phyloP scores from a whole-genome alignment of 441 rosid genomes.

The Pelargonium cotyledonis region DNA sequence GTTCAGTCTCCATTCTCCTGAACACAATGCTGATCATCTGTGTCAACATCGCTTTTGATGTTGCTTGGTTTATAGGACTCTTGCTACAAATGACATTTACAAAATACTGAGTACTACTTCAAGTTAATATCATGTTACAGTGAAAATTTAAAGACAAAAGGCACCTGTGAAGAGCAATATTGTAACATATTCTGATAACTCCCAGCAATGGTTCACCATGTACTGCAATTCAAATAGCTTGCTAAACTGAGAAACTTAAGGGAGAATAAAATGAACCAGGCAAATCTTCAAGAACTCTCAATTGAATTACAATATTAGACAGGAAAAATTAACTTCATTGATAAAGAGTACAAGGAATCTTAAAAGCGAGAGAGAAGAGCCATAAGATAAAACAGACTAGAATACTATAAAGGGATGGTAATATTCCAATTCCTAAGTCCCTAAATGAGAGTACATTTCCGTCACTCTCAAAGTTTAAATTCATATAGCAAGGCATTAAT shows the following conservation, averaged over 20 bases:
- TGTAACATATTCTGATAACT: constrained; percentile 94
- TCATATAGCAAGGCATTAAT: neutral
- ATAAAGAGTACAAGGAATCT: neutral
- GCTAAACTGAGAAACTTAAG: neutral
- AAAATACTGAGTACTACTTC: constrained; percentile 28
- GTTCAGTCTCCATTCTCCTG: constrained; percentile 95
- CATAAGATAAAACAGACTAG: neutral
- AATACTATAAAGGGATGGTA: neutral
- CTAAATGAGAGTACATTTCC: neutral
- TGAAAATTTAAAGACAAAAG: constrained; percentile 17
- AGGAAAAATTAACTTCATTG: neutral
- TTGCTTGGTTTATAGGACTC: constrained; percentile 97
- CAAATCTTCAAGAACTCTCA: neutral
- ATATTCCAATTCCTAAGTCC: neutral
- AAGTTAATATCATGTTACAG: constrained; percentile 15
- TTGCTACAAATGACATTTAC: constrained; percentile 60
- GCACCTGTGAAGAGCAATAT: constrained; percentile 95
- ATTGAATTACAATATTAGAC: neutral
- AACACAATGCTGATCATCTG: constrained; percentile 94
- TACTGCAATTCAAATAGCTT: constrained; percentile 46
- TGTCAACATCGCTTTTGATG: constrained; percentile 98
- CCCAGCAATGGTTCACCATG: constrained; percentile 97
- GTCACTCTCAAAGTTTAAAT: neutral
- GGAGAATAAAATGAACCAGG: neutral
- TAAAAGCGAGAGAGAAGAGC: neutral